These are phyloP conservation scores for Acrodontium crateriforme DNA, from an alignment of 2,329 filamentous ascomycete species.

Conservation along the genomic window DNA sequence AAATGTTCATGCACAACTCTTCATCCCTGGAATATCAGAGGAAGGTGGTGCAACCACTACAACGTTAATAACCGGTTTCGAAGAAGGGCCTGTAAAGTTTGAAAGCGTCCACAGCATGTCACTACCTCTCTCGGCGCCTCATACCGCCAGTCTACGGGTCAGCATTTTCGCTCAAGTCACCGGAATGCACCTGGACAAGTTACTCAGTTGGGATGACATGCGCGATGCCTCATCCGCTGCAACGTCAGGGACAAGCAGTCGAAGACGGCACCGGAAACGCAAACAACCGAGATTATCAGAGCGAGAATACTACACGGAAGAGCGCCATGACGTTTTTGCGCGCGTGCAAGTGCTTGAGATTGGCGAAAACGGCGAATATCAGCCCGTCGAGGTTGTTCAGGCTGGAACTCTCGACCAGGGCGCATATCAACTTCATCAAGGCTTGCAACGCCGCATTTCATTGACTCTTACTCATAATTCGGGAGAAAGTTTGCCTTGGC, in stretches of 20 bases:
- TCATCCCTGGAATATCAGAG: constrained; percentile 79
- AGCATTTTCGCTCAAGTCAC: constrained; percentile 87
- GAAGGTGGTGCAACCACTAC: constrained; percentile 85
- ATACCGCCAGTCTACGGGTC: constrained; percentile 63
- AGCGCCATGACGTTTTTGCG: constrained; percentile 84
- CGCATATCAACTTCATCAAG: constrained; percentile 89
- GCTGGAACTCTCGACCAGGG: constrained; percentile 71
- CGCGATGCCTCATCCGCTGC: constrained; percentile 46
- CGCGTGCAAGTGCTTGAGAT: constrained; percentile 82
- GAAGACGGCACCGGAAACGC: constrained; percentile 1
- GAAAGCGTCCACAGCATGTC: constrained; percentile 99
- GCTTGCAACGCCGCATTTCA: constrained; percentile 74
- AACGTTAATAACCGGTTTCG: constrained; percentile 85
- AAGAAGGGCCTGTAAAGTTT: constrained; percentile 82
- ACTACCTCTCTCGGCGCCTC: constrained; percentile 64
- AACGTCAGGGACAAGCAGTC: constrained; percentile 33
- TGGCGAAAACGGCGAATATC: constrained; percentile 78
- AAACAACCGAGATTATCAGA: constrained; percentile 59
- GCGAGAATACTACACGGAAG: constrained; percentile 82
- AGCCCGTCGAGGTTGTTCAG: constrained; percentile 85
- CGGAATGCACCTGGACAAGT: constrained; percentile 87
- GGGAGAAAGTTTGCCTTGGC: constrained; percentile 77
- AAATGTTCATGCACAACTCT: constrained; percentile 92
- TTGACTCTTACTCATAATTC: constrained; percentile 86
- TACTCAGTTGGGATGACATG: constrained; percentile 98